phyloP scores from a whole-genome alignment of 192 early-diverging fungal genomes.

The Backusella morwellensis region DNA sequence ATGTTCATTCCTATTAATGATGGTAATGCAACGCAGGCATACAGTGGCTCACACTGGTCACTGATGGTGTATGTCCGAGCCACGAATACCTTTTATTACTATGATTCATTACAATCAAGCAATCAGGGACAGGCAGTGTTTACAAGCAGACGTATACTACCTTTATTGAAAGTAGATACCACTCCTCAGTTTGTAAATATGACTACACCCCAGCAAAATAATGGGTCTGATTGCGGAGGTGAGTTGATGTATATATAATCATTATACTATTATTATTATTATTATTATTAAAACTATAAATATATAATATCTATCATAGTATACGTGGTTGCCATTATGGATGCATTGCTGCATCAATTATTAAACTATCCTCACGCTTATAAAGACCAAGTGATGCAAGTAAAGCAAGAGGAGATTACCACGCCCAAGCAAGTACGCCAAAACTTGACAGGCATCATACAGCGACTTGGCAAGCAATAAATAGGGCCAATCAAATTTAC shows the following conservation, averaged over 20 bases:
- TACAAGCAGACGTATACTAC: neutral
- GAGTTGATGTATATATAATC: neutral
- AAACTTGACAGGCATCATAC: neutral
- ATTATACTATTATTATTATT: too few species aligned
- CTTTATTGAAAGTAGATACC: neutral
- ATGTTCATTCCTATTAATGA: conserved; percentile 30
- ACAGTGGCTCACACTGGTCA: conserved; percentile 30
- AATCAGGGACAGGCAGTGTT: conserved; percentile 6
- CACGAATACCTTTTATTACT: conserved; percentile 21
- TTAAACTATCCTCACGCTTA: neutral
- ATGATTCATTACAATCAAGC: conserved; percentile 15
- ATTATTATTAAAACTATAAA: too few species aligned
- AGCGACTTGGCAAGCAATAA: conserved; percentile 36
- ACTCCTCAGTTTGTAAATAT: conserved; percentile 2
- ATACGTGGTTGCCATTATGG: conserved; percentile 11
- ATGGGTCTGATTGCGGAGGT: conserved; percentile 28
- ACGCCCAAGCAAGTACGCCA: conserved; percentile 6
- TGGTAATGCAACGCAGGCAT: conserved; percentile 2
- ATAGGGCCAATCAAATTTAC: neutral
- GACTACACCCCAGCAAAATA: conserved; percentile 19
- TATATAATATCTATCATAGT: neutral
- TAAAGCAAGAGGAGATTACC: neutral
- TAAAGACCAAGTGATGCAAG: neutral
- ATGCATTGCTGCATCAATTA: conserved; percentile 11
- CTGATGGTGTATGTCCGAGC: conserved; percentile 19